Base-by-base conservation (phyloP, 495 filamentous ascomycete species). In the Aspergillus heteromorphus region DNA sequence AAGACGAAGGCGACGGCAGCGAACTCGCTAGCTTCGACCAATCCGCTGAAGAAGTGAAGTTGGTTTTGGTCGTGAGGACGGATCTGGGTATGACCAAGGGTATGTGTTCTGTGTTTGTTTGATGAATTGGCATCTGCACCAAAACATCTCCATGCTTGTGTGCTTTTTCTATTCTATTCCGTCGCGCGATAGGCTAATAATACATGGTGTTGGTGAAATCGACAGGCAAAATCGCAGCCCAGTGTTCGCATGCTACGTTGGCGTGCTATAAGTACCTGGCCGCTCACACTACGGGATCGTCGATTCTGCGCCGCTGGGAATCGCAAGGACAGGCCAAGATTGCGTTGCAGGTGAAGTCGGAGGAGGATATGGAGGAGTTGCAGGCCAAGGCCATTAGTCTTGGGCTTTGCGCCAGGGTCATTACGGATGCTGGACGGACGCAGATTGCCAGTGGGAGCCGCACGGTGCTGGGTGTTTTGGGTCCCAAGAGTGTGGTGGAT, bases 51-150 rank as follows among this genome's bases (percentile, higher is more conserved):
- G 92, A 95, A 60, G 95, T 92, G 73, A 98, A 98, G 67, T 73
- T 98, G 45, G 91, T 97, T 17, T 74, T 98, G 18, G 89, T 96
- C 13, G 92, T 97, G 30, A 73, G 93, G 59, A 95, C 88, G 20
- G 93, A 98, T 72, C 68, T 98, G 62, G 91, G 92, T 42, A 98
- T 98, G 95, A 89, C 86, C 7, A 96, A 95, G 78, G 91, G 91
- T 92, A 74, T 43, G 75, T 68, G 48, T 30, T 45, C 34, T 45
- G 40, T 41, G 40, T 19, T 31, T 45, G 40, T 23, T 21, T 8
- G 29, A 38, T 49, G 49, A 38, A 14, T 48, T 27, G 42, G 25
- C 23, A 11, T 14, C n/a, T 17, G 14, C 29, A 4, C 18, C 43
- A 45, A 51, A 19, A 38, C 41, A 13, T 27, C 48, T 31, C 31